Evolutionary conservation across 2,329 filamentous ascomycete species (phyloP).

Genomic region (Talaromyces sp.): DNA sequence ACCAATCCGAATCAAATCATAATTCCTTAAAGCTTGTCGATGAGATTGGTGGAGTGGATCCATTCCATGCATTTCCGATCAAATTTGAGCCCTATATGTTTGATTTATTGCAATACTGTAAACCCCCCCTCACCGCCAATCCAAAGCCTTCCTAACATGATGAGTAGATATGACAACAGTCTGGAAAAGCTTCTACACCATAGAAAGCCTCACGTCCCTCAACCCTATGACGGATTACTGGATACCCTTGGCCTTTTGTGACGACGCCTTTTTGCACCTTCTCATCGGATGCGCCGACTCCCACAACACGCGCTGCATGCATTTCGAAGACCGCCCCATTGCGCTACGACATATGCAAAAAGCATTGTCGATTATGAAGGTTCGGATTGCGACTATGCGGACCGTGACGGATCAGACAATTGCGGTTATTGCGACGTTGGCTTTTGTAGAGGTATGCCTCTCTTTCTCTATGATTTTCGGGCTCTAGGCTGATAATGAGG

Average conservation of each 20-base stretch:
- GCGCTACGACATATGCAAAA: conserved; percentile 2
- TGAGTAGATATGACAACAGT: conserved; percentile 14
- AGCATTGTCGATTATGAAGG: conserved; percentile 10
- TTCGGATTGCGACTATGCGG: conserved; percentile 2
- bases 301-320: background rate
- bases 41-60: conserved; percentile 8
- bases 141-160: no score
- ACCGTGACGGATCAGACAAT: conserved; percentile 11
- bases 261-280: conserved; percentile 14
- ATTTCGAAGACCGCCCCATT: background rate
- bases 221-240: conserved; percentile 18
- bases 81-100: conserved; percentile 17
- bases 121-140: background rate
- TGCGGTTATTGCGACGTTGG: conserved; percentile 12
- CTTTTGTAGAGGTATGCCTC: conserved; percentile 12
- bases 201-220: conserved; percentile 10
- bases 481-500: background rate
- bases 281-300: conserved; percentile 16
- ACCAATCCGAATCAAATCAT: background rate
- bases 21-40: background rate
- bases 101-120: conserved; percentile 18
- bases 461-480: background rate
- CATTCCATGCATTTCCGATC: conserved; percentile 17
- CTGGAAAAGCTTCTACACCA: conserved; percentile 16
- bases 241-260: conserved; percentile 12